Evolutionary conservation across 2,329 filamentous ascomycete species (phyloP), one percentile per base, ranked within the genome.

Genomic region (Cercospora sojina): DNA sequence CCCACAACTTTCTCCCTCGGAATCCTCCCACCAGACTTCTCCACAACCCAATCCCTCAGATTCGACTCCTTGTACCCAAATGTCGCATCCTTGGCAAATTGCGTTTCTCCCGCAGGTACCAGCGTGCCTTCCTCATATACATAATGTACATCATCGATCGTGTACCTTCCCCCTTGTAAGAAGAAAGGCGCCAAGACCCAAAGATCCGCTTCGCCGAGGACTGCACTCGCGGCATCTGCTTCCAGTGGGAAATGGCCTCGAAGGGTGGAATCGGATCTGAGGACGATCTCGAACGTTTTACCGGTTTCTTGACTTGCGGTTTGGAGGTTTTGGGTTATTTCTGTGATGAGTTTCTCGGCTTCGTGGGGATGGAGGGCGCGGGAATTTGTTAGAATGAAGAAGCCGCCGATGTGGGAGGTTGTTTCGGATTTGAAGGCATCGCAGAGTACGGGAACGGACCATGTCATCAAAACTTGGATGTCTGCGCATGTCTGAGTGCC

Each of bases 401-500:
- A 87, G 18, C 85, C 86, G 5, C 76, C 78, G 27, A 51, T 49
- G 4, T 38, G 20, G 3, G 25, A 18, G 0, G 68, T 70, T 1
- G 49, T 29, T 1, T 12, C 1, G 32, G 74, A 74, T 3, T 73
- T 73, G 67, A 87, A 83, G 70, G 86, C 83, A 7, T 73, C 68
- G 2, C 74, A 75, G 2, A 87, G 77, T 0, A 79, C 82, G 1
- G 76, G 69, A 5, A 80, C 69, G 65, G 84, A 82, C 84, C 85
- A 87, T 5, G 83, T 82, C 0, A 84, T 85, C 20, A 88, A 78
- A 1, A 87, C 84, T 59, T 79, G 76, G 66, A 88, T 83, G 69
- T 84, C 81, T 73, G 87, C 84, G 74, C 85, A 87, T n/a, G 86
- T 87, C 71, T 87, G 85, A 0, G 85, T 87, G n/a, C 85, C 85